Base-by-base conservation (phyloP, 139 green algal genomes). In the Micromonas commoda region DNA sequence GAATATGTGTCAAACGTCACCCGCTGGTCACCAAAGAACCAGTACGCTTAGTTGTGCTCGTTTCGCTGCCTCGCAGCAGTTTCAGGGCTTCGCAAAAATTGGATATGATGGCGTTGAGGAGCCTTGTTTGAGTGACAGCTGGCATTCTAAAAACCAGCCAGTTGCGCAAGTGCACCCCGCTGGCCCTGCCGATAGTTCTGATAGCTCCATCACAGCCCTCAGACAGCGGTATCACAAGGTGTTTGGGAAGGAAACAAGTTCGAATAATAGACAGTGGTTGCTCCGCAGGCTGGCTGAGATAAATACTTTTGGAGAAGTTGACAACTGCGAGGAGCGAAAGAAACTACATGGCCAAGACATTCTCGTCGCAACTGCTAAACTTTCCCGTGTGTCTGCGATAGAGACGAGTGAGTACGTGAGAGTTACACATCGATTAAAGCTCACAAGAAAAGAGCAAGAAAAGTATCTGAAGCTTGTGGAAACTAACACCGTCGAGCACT, bases 181-280 rank as follows among this genome's bases (percentile, higher is more conserved):
- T 26, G 61, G 26, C 28, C 64, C 64, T 3, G 26, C 26, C 38
- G 26, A 71, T 29, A 71, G 26, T 29, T 32, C 32, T 26, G 64
- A 51, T 3, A 33, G 33, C 3, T 71, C 64, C 64, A 71, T 71
- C 64, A 33, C 64, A 52, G 38, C 64, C 5, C 64, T 71, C 26
- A 32, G 64, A 32, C 13, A 32, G 64, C 64, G 45, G 64, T 71
- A 71, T 39, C 64, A 33, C 64, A 13, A 32, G 64, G 13, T 71
- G 28, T 71, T 71, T 13, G 64, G 64, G 28, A 71, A 71, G 64
- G 64, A 71, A 13, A 71, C 64, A 26, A 45, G 23, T 13, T 71
- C 64, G 3, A 71, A 71, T 29, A 71, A 71, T 29, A 38, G 64
- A 39, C 64, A 71, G 45, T 71, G 64, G 64, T n/a, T 71, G 32